phyloP scores from a whole-genome alignment of 768 basidiomycete species.

The Tulasnella sp. region DNA sequence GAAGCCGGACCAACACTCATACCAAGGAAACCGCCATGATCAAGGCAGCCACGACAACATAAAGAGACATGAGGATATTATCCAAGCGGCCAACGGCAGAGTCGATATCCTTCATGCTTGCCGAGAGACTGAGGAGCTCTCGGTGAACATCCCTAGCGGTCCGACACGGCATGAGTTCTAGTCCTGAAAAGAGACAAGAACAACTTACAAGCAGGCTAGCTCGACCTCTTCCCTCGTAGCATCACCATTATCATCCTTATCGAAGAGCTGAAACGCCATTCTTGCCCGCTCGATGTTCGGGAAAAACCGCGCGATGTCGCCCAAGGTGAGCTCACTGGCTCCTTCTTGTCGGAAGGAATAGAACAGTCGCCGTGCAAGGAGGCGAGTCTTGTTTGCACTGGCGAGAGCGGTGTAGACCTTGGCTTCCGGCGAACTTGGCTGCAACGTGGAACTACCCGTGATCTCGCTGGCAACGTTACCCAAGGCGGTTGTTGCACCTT shows the following conservation, averaged over 20 bases:
- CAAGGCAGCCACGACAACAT: constrained; percentile 64
- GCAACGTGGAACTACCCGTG: constrained; percentile 60
- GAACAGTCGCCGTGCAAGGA: constrained; percentile 78
- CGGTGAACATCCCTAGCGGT: constrained; percentile 67
- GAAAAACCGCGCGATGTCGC: constrained; percentile 73
- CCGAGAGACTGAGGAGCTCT: constrained; percentile 77
- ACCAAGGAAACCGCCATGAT: constrained; percentile 81
- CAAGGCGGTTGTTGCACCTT: constrained; percentile 72
- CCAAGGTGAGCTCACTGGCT: constrained; percentile 54
- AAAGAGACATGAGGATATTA: constrained; percentile 80
- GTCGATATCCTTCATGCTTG: constrained; percentile 85
- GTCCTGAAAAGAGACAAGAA: neutral
- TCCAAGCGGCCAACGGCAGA: constrained; percentile 83
- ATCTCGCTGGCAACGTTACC: constrained; percentile 43
- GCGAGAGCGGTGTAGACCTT: constrained; percentile 75
- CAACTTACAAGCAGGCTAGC: constrained; percentile 48
- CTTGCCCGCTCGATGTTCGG: constrained; percentile 57
- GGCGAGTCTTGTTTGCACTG: constrained; percentile 73
- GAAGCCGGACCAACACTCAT: constrained; percentile 34
- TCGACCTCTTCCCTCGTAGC: constrained; percentile 59
- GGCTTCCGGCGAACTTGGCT: constrained; percentile 81
- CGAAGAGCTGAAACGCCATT: constrained; percentile 44
- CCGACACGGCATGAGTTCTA: neutral
- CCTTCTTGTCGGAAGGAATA: constrained; percentile 73
- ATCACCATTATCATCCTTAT: constrained; percentile 47